phyloP scores from a whole-genome alignment of 176 grass and related monocot species.

The Saccharum spontaneum region DNA sequence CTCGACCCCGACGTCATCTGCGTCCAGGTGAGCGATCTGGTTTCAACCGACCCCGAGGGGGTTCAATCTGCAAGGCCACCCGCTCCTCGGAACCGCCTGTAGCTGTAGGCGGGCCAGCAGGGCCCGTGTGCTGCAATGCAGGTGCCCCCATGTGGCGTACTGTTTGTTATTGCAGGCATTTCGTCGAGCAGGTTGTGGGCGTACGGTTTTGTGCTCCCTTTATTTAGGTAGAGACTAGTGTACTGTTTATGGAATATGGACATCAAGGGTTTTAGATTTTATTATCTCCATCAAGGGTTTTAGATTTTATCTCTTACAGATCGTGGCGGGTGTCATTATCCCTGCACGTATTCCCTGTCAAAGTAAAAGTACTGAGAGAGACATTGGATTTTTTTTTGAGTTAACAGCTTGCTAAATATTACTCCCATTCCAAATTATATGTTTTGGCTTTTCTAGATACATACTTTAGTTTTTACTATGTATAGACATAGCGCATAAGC shows the following conservation, averaged over 20 bases:
- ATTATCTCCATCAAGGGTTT: not conserved
- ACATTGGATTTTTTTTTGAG: not conserved
- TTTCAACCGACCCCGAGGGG: not conserved
- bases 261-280: constrained; percentile 1
- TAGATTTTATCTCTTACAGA: not conserved
- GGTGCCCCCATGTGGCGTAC: not conserved
- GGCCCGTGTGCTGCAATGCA: constrained; percentile 19
- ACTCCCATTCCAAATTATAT: not conserved
- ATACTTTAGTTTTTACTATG: not conserved
- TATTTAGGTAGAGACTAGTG: not conserved
- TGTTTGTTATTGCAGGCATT: not conserved
- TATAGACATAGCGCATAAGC: not conserved
- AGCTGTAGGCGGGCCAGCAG: not conserved
- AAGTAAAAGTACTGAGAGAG: not conserved
- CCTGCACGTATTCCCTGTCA: not conserved
- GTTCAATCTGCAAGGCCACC: constrained; percentile 1
- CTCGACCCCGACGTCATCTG: constrained; percentile 88
- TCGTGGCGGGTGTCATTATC: not conserved
- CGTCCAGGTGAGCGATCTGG: constrained; percentile 55
- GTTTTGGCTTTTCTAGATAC: not conserved
- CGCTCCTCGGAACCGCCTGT: not conserved
- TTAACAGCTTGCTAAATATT: not conserved
- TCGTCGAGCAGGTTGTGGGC: constrained; percentile 10
- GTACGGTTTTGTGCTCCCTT: not conserved
- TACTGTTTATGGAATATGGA: not conserved